Conservation (phyloP, 164 flowering plant species). For the Dillenia turbinata region DNA sequence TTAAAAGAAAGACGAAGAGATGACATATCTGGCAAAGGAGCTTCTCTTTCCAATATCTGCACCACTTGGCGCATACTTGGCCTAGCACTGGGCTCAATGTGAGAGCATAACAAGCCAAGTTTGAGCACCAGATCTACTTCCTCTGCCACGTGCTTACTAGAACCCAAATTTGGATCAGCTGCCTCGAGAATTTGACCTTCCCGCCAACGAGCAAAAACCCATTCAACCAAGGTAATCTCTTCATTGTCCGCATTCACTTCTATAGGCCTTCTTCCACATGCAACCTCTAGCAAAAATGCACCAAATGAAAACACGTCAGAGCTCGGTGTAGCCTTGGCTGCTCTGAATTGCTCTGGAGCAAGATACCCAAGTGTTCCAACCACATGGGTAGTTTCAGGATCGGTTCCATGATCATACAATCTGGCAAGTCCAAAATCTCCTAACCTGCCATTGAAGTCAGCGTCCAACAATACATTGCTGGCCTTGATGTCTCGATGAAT, state of each 20-base stretch:
- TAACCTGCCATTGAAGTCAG: slow-evolving; percentile 23
- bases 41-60: slow-evolving; percentile 25
- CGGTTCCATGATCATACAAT: slow-evolving; percentile 20
- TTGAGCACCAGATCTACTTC: slow-evolving; percentile 21
- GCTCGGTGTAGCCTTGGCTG: slow-evolving; percentile 23
- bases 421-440: slow-evolving; percentile 36
- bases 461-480: slow-evolving; percentile 30
- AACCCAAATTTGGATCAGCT: slow-evolving; percentile 18
- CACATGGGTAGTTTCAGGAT: slow-evolving; percentile 23
- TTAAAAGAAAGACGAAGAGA: neutral
- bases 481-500: slow-evolving; percentile 36
- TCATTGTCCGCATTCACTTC: slow-evolving; percentile 13
- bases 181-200: slow-evolving; percentile 13
- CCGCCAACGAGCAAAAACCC: slow-evolving; percentile 21
- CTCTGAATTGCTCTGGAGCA: slow-evolving; percentile 29
- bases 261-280: slow-evolving; percentile 30
- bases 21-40: slow-evolving; percentile 9
- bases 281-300: slow-evolving; percentile 27
- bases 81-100: slow-evolving; percentile 7
- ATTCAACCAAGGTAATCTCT: slow-evolving; percentile 21
- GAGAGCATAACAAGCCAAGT: slow-evolving; percentile 27
- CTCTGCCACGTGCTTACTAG: slow-evolving; percentile 10
- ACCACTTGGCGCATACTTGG: slow-evolving; percentile 31
- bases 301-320: slow-evolving; percentile 37
- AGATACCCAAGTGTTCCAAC: slow-evolving; percentile 33